These are phyloP conservation scores for Heteromeles arbutifolia DNA, from an alignment of 306 rosid species.

Conservation along the genomic window DNA sequence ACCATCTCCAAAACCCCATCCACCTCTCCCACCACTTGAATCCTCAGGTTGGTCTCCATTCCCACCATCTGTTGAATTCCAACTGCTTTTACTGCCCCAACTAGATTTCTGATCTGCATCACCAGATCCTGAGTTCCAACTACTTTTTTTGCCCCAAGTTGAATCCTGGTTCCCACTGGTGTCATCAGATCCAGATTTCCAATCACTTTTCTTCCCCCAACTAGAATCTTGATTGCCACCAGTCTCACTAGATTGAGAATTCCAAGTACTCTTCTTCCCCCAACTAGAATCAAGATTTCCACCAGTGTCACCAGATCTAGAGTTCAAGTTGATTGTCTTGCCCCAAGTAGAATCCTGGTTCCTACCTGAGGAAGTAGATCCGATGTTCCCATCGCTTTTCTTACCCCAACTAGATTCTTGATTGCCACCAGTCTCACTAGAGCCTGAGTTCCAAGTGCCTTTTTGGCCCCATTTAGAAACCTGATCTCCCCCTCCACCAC, in stretches of 20 bases:
- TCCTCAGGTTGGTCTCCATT: conserved; percentile 24
- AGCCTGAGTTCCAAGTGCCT: conserved; percentile 19
- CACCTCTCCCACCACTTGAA: conserved; percentile 23
- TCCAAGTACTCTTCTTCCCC: conserved; percentile 19
- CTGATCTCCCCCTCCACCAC: background rate
- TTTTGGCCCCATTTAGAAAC: conserved; percentile 31
- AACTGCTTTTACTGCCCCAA: conserved; percentile 28
- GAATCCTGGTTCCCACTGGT: conserved; percentile 26
- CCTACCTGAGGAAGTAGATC: conserved; percentile 19
- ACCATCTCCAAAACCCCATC: conserved; percentile 25
- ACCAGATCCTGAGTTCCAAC: conserved; percentile 3
- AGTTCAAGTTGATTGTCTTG: conserved; percentile 42
- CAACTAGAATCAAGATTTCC: background rate
- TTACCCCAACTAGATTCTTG: conserved; percentile 31
- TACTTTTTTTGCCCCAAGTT: conserved; percentile 19
- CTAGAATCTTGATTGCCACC: conserved; percentile 20
- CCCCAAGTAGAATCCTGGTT: conserved; percentile 30
- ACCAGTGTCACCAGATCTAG: conserved; percentile 14
- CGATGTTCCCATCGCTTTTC: conserved; percentile 38
- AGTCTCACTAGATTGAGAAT: conserved; percentile 25
- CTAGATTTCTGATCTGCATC: background rate
- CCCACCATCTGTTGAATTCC: conserved; percentile 21
- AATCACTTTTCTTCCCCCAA: conserved; percentile 38
- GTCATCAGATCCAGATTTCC: conserved; percentile 32
- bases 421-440: conserved; percentile 22